phyloP scores from a whole-genome alignment of 2,329 filamentous ascomycete genomes.

The Penicillium sp. region DNA sequence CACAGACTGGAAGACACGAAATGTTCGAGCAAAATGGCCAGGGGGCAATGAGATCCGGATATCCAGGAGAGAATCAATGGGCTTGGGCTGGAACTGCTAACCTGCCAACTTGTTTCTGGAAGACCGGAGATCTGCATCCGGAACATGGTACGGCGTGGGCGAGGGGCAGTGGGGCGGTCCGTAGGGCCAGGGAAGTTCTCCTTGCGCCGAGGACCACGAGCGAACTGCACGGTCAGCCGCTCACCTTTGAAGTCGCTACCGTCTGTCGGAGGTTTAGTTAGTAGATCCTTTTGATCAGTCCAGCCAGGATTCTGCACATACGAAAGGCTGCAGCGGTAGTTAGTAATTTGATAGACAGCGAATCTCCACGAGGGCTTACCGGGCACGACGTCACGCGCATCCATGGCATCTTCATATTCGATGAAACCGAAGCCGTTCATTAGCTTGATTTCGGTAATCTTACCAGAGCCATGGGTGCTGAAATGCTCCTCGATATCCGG shows the following conservation, averaged over 20 bases:
- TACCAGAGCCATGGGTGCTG: conserved; percentile 88
- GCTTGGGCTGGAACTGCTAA: conserved; percentile 58
- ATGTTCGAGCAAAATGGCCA: conserved; percentile 13
- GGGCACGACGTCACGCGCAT: conserved; percentile 96
- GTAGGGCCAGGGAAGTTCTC: conserved; percentile 60
- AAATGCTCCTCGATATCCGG: conserved; percentile 95
- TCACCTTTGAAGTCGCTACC: conserved; percentile 98
- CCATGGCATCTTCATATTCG: conserved; percentile 97
- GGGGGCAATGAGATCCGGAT: conserved; percentile 18
- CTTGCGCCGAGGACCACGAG: conserved; percentile 73
- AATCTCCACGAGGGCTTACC: conserved; percentile 57
- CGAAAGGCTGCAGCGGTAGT: conserved; percentile 49
- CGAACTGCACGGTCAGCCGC: conserved; percentile 95
- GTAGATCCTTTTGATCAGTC: conserved; percentile 48
- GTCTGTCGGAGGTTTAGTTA: conserved; percentile 56
- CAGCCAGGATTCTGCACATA: conserved; percentile 47
- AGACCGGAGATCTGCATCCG: conserved; percentile 98
- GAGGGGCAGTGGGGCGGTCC: conserved; percentile 62
- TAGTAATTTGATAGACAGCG: conserved; percentile 9
- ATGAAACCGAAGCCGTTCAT: conserved; percentile 99
- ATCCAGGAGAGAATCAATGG: conserved; percentile 28
- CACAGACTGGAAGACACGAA: conserved; percentile 11
- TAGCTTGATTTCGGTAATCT: conserved; percentile 98
- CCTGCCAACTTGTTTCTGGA: conserved; percentile 99
- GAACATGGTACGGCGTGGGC: conserved; percentile 88